Evolutionary conservation across 352 stramenopile species (phyloP), one percentile per base, ranked within the genome.

Genomic region (Globisporangium lucens): DNA sequence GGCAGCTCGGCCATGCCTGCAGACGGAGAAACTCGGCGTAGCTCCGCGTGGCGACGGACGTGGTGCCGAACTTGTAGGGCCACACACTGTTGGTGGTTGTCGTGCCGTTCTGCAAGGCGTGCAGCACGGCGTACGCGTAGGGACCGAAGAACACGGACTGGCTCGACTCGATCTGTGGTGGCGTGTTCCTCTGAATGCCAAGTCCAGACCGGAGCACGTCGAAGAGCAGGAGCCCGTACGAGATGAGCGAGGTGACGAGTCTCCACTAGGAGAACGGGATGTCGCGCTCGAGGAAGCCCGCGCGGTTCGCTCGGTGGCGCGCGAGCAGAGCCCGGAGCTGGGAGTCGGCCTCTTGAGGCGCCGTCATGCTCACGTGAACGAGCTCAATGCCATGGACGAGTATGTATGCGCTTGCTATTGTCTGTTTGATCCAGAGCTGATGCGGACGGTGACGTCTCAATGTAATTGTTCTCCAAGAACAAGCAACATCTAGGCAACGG

Each of bases 1-100:
- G 20, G n/a, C 66, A 71, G 1, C 24, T 8, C 4, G 66, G 59
- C 46, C 51, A 71, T n/a, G 41, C 35, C 20, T 43, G 59, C 10
- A 71, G 15, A 1, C 27, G 12, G 9, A 71, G 30, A 43, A 63
- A 58, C 43, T 68, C 61, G 30, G 52, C 66, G 24, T 43, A 63
- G 20, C 60, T 51, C n/a, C 66, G 66, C 22, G 53, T 63, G 27
- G 51, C 49, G 49, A 68, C 53, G 12, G 66, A 64, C 9, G 61
- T 68, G 2, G 66, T 71, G 61, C 64, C 66, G 29, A 59, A 71
- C 61, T 71, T 71, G 66, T 68, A 71, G 17, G 59, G 12, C 66
- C 66, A 71, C 27, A 65, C 17, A 12, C 22, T 30, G 6, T 36
- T n/a, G 3, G 38, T 49, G 27, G 20, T 10, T 6, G 20, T 24